phyloP scores from a whole-genome alignment of 495 filamentous ascomycete genomes.

The Glarea lozoyensis region DNA sequence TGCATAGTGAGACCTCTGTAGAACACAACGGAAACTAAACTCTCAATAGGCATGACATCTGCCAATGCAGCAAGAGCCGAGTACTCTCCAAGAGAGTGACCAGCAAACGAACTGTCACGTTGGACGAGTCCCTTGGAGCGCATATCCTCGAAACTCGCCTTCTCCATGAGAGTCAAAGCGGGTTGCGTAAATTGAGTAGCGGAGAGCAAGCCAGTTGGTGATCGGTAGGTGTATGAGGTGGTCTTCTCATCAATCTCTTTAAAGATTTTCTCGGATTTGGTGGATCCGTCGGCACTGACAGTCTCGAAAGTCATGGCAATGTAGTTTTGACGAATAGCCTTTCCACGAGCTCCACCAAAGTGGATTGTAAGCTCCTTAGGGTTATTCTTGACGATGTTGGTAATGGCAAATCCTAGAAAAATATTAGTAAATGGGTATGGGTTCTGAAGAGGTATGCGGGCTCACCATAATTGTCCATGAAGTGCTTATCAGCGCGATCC shows the following conservation, averaged over 20 bases:
- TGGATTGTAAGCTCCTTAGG: conserved; percentile 98
- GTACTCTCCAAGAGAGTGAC: conserved; percentile 97
- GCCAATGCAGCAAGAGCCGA: conserved; percentile 92
- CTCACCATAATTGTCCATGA: conserved; percentile 96
- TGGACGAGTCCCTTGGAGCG: conserved; percentile 92
- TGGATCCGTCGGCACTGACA: conserved; percentile 76
- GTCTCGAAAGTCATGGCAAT: conserved; percentile 99
- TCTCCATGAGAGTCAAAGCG: conserved; percentile 97
- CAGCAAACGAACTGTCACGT: conserved; percentile 91
- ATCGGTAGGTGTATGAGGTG: conserved; percentile 92
- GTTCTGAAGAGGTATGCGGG: conserved; percentile 2
- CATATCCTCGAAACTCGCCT: conserved; percentile 99
- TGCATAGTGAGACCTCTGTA: conserved; percentile 99
- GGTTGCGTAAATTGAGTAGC: conserved; percentile 99
- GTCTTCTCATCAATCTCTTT: conserved; percentile 91
- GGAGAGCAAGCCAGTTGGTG: conserved; percentile 88
- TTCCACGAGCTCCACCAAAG: conserved; percentile 93
- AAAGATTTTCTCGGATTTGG: conserved; percentile 99
- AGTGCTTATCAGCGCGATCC: conserved; percentile 96
- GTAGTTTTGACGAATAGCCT: conserved; percentile 96
- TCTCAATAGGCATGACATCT: conserved; percentile 99
- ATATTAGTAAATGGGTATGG: conserved; percentile 28
- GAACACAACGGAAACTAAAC: conserved; percentile 95
- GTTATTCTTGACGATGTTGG: conserved; percentile 98
- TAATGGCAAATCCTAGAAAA: conserved; percentile 74